Percentiles rank a stretch among this genome's conserved stretches.
phyloP scores from a whole-genome alignment of 345 rosid species.

The Trapa bicornis region DNA sequence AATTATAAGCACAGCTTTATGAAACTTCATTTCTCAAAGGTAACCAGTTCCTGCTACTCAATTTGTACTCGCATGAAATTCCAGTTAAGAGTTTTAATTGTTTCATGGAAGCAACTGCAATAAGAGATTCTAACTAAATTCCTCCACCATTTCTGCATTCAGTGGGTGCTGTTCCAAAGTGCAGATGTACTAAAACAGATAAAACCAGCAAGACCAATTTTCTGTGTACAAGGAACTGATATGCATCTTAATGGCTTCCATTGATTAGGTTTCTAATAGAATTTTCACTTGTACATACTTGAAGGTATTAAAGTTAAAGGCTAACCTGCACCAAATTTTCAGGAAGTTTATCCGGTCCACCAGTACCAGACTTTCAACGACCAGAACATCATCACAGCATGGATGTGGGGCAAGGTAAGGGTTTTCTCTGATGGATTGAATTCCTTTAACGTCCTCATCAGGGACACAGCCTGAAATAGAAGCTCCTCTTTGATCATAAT shows the following conservation, averaged over 20 bases:
- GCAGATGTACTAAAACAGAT: not conserved
- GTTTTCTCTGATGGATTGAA: slow-evolving; percentile 19
- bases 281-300: not conserved
- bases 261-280: not conserved
- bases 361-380: not conserved
- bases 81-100: not conserved
- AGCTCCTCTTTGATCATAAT: slow-evolving; percentile 26
- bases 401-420: slow-evolving; percentile 19
- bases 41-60: not conserved
- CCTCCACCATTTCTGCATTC: not conserved
- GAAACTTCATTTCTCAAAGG: too few relatives aligned
- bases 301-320: too few relatives aligned
- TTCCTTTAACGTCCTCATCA: slow-evolving; percentile 18
- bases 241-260: not conserved
- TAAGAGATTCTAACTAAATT: not conserved
- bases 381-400: not conserved
- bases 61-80: not conserved
- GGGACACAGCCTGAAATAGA: slow-evolving; percentile 22
- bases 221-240: too few relatives aligned
- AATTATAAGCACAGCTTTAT: too few relatives aligned
- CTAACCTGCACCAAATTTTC: not conserved
- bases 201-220: too few relatives aligned
- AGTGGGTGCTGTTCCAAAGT: not conserved
- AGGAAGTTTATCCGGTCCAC: not conserved
- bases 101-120: not conserved